Percentiles rank a stretch among this genome's conserved stretches.
Evolutionary conservation across 2,329 filamentous ascomycete species (phyloP).

Genomic region (Clonostachys byssicola): DNA sequence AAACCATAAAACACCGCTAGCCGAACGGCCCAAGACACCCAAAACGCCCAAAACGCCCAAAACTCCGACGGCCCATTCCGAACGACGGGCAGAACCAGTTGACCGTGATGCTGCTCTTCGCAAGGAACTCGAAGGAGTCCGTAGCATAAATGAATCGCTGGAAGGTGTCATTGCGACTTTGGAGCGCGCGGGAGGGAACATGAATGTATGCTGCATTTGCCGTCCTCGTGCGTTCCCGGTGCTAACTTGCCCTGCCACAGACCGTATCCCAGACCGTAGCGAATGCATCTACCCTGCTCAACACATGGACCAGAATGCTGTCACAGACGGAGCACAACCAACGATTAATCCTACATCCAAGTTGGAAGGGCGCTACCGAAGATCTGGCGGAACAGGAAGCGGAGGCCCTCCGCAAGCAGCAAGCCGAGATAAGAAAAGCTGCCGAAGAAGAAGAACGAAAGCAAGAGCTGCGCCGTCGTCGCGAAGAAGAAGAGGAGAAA

Average conservation of each 20-base stretch:
- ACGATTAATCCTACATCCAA: conserved; percentile 79
- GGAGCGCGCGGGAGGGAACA: conserved; percentile 69
- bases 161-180: conserved; percentile 72
- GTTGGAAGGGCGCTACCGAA: conserved; percentile 84
- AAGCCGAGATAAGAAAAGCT: conserved; percentile 72
- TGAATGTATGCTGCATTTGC: conserved; percentile 55
- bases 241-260: conserved; percentile 21
- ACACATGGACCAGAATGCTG: conserved; percentile 93
- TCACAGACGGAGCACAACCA: conserved; percentile 98
- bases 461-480: conserved; percentile 62
- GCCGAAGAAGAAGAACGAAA: conserved; percentile 75
- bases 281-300: conserved; percentile 83
- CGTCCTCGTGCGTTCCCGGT: conserved; percentile 1
- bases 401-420: conserved; percentile 68
- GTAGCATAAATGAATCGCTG: conserved; percentile 83
- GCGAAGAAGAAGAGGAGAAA: conserved; percentile 55
- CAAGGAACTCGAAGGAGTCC: conserved; percentile 77
- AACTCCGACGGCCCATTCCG: conserved; percentile 27
- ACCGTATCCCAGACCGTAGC: conserved; percentile 82
- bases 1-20: conserved; percentile 22
- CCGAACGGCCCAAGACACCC: conserved; percentile 32
- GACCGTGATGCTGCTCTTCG: conserved; percentile 72
- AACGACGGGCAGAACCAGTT: conserved; percentile 37
- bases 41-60: conserved; percentile 44
- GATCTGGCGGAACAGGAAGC: conserved; percentile 85